phyloP scores from a whole-genome alignment of 345 rosid species.

The Firmiana major region DNA sequence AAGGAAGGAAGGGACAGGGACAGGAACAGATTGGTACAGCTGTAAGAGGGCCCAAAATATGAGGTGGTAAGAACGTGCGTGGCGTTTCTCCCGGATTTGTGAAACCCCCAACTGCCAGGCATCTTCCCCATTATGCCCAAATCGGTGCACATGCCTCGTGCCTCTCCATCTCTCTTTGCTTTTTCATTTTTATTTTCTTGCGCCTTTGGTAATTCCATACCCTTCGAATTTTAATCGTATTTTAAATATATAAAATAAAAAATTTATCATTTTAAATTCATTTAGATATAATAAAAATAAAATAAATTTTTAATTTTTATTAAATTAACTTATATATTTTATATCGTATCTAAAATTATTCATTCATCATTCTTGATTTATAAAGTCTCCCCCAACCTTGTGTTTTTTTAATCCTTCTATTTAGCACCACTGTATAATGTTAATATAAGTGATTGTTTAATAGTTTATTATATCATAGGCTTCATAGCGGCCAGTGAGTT shows the following conservation, averaged over 20 bases:
- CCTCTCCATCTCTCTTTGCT: neutral
- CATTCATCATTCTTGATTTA: no score
- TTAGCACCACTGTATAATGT: no score
- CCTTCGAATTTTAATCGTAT: no score
- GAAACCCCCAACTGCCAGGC: conserved; percentile 43
- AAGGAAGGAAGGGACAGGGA: conserved; percentile 8
- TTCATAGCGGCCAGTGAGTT: neutral
- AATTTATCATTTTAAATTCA: no score
- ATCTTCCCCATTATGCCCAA: conserved; percentile 20
- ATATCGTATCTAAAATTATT: no score
- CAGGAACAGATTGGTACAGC: conserved; percentile 49
- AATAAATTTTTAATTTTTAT: no score
- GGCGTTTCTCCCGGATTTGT: conserved; percentile 50
- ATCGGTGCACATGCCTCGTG: conserved; percentile 26
- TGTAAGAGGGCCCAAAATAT: conserved; percentile 24
- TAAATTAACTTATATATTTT: no score
- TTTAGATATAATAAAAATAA: no score
- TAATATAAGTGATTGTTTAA: neutral
- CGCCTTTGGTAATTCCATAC: neutral
- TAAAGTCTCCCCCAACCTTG: no score
- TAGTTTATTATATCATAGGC: neutral
- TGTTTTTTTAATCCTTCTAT: no score
- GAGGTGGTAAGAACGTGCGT: conserved; percentile 60
- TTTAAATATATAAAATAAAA: no score
- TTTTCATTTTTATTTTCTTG: neutral